Percentiles rank a stretch among this genome's conserved stretches.
Evolutionary conservation across 371 early-diverging fungal species (phyloP).

Genomic region (Nematocida sp.): DNA sequence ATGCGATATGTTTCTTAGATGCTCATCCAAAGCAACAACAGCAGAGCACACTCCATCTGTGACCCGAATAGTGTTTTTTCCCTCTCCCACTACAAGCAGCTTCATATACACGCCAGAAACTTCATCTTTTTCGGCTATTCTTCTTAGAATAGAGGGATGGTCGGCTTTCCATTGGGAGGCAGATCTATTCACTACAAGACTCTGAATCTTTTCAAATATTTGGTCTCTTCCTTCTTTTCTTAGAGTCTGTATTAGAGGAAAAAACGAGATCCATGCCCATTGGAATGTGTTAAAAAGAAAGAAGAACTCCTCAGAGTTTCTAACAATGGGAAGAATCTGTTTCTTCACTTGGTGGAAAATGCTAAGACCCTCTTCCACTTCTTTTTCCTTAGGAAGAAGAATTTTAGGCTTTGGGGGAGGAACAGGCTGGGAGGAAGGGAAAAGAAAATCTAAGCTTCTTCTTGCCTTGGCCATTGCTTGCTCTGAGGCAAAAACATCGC

Average conservation of each 20-base stretch:
- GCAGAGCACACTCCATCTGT: slow-evolving; percentile 30
- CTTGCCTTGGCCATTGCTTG: slow-evolving; percentile 13
- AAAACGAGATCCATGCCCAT: slow-evolving; percentile 36
- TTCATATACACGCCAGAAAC: slow-evolving; percentile 62
- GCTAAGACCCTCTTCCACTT: not conserved
- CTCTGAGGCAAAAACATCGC: not conserved
- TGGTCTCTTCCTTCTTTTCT: not conserved
- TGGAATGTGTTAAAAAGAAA: slow-evolving; percentile 16
- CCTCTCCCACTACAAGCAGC: slow-evolving; percentile 59
- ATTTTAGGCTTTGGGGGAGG: slow-evolving; percentile 25
- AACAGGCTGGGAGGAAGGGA: not conserved
- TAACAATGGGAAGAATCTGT: slow-evolving; percentile 31
- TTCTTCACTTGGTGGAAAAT: slow-evolving; percentile 16
- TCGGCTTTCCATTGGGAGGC: slow-evolving; percentile 14
- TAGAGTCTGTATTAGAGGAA: slow-evolving; percentile 26
- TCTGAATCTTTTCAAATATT: not conserved
- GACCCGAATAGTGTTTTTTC: not conserved
- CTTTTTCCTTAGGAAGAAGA: slow-evolving; percentile 5
- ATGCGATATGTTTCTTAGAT: not conserved
- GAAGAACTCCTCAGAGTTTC: slow-evolving; percentile 10
- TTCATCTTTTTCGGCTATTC: slow-evolving; percentile 65
- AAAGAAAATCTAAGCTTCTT: slow-evolving; percentile 43
- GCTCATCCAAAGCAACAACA: not conserved
- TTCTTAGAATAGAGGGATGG: slow-evolving; percentile 58
- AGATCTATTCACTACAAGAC: slow-evolving; percentile 6